These are phyloP conservation scores for Funneliformis geosporum DNA, from an alignment of 192 early-diverging fungal species.

Conservation along the genomic window DNA sequence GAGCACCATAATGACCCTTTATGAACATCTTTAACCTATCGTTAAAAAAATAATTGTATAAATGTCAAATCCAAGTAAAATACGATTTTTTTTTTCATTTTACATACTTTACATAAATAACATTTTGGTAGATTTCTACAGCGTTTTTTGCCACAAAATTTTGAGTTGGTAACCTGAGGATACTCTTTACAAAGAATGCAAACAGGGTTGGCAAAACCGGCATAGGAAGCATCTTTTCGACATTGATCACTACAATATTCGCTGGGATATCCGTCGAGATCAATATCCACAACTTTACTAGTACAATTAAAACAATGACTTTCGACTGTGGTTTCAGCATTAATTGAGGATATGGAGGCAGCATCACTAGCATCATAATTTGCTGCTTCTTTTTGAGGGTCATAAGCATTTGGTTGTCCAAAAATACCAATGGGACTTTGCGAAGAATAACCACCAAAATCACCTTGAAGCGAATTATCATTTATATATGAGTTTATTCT, in stretches of 20 bases:
- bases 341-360: too few species aligned
- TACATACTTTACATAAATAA: slow-evolving; percentile 16
- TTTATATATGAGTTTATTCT: background rate
- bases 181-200: slow-evolving; percentile 19
- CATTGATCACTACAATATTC: slow-evolving; percentile 25
- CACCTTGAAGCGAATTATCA: too few species aligned
- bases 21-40: background rate
- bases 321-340: too few species aligned
- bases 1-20: slow-evolving; percentile 8
- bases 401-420: too few species aligned
- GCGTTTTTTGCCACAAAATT: slow-evolving; percentile 16
- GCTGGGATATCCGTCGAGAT: slow-evolving; percentile 4
- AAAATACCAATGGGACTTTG: too few species aligned
- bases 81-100: background rate
- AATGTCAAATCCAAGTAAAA: background rate
- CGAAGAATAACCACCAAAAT: too few species aligned
- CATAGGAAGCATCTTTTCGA: background rate
- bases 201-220: background rate
- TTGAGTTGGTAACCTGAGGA: background rate
- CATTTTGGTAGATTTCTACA: slow-evolving; percentile 19
- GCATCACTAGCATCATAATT: background rate
- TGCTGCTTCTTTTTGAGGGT: background rate
- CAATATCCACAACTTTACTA: background rate
- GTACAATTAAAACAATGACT: slow-evolving; percentile 15
- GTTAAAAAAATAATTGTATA: background rate